phyloP scores from a whole-genome alignment of 2,329 filamentous ascomycete species.

The Neopestalotiopsis sp. region DNA sequence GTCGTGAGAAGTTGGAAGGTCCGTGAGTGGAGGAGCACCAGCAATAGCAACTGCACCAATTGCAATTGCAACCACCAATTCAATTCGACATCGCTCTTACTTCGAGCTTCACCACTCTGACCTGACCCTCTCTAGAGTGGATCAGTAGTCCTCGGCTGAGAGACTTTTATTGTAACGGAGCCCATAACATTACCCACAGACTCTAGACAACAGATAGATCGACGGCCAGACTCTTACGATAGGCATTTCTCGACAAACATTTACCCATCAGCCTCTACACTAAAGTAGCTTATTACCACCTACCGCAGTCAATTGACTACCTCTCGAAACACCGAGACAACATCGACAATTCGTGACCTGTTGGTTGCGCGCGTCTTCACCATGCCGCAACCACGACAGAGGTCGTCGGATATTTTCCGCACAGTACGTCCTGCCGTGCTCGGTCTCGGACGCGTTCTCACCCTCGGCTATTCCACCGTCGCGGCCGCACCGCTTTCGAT shows the following conservation, averaged over 20 bases:
- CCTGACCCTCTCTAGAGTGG: background rate
- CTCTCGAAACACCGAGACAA: background rate
- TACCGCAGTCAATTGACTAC: background rate
- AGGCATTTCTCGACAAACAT: background rate
- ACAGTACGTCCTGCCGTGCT: slow-evolving; percentile 22
- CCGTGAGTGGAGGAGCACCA: background rate
- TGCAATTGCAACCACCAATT: too few species aligned
- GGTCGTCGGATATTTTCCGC: slow-evolving; percentile 13
- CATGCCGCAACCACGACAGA: slow-evolving; percentile 11
- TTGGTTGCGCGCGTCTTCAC: background rate
- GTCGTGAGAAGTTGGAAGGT: background rate
- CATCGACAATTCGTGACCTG: background rate
- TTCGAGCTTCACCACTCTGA: background rate
- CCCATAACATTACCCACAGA: background rate
- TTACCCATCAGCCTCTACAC: background rate
- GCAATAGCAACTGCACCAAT: background rate
- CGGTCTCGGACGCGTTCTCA: slow-evolving; percentile 15
- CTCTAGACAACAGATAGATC: background rate
- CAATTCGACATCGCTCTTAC: too few species aligned
- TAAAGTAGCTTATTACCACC: background rate
- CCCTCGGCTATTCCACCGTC: slow-evolving; percentile 20
- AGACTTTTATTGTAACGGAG: slow-evolving; percentile 1
- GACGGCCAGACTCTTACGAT: background rate
- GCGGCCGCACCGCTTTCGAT: slow-evolving; percentile 29
- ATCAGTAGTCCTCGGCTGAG: background rate